These are phyloP conservation scores for Aureobasidium mangrovei DNA, from an alignment of 2,329 filamentous ascomycete species.

Conservation along the genomic window DNA sequence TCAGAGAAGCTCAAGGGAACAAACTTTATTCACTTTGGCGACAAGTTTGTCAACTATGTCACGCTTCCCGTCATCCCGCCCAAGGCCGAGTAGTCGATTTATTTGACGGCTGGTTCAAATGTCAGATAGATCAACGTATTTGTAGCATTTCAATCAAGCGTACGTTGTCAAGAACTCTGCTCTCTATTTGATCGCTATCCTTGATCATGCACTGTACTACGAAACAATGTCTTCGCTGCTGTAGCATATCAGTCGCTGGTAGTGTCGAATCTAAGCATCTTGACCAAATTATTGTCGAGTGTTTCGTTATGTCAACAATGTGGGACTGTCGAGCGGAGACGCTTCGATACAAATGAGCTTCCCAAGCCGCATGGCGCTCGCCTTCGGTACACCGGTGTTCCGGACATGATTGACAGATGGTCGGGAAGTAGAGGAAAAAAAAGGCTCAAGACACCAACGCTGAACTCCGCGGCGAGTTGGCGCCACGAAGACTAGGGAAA, in stretches of 20 bases:
- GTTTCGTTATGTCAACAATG: not conserved
- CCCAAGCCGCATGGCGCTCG: not conserved
- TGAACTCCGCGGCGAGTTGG: not conserved
- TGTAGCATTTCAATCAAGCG: no score
- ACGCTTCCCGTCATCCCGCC: conserved; percentile 45
- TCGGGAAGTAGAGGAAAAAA: not conserved
- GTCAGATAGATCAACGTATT: no score
- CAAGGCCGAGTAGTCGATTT: conserved; percentile 17
- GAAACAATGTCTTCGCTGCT: no score
- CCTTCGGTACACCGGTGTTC: not conserved
- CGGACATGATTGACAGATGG: not conserved
- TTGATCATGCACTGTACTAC: no score
- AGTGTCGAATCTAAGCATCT: no score
- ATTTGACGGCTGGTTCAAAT: not conserved
- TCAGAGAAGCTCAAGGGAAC: conserved; percentile 36
- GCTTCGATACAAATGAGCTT: not conserved
- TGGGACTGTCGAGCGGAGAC: not conserved
- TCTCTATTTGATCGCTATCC: no score
- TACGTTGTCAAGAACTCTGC: no score
- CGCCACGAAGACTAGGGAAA: not conserved
- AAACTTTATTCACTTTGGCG: conserved; percentile 48
- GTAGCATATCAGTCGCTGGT: no score
- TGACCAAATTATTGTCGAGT: not conserved
- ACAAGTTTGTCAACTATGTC: conserved; percentile 42
- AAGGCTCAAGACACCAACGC: not conserved